Base-by-base conservation (phyloP, 2,329 filamentous ascomycete genomes). In the Aspergillus quadrilineatus region DNA sequence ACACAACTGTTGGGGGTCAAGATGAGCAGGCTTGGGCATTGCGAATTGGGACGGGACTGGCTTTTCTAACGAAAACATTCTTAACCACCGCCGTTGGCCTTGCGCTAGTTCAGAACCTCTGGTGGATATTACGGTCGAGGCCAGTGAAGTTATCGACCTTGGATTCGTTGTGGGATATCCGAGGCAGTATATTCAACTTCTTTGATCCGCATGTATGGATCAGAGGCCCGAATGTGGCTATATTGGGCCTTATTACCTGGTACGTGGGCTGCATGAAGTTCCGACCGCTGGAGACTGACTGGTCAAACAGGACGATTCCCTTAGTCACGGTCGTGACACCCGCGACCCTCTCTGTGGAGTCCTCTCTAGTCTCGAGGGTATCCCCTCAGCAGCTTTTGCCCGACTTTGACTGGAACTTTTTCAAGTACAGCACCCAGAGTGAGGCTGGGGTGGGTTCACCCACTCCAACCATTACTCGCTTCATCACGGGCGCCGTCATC, bases 101-200 rank as follows among this genome's bases (percentile, higher is more conserved):
- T 36, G 43, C 51, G 6, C 42, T 34, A 6, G 29, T 54, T 4
- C 51, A 54, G 28, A 42, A 42, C 10, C 10, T 54, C 14, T 54
- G 51, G 51, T 54, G 51, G 51, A 54, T 48, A 3, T 4, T 54
- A 6, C 51, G 51, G 2, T 34, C 47, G 36, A 54, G 30, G n/a
- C 51, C 51, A 0, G 10, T 54, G 0, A 48, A 36, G 12, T 7
- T 54, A 4, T 54, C 51, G 12, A 54, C 51, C 0, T 15, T 54
- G 44, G 51, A 54, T 22, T 54, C 51, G 51, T 48, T 54, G 51
- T 48, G 4, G 4, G 51, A 54, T 41, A 54, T 54, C 2, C 43
- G 51, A 6, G 51, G 51, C 8, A 54, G 22, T n/a, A 54, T 54
- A 1, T 54, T 54, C 28, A 54, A 48, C 12, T 54, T 54, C 26